Evolutionary conservation across 1,284 basidiomycete species (phyloP).

Genomic region (Boletus albobrunnescens): DNA sequence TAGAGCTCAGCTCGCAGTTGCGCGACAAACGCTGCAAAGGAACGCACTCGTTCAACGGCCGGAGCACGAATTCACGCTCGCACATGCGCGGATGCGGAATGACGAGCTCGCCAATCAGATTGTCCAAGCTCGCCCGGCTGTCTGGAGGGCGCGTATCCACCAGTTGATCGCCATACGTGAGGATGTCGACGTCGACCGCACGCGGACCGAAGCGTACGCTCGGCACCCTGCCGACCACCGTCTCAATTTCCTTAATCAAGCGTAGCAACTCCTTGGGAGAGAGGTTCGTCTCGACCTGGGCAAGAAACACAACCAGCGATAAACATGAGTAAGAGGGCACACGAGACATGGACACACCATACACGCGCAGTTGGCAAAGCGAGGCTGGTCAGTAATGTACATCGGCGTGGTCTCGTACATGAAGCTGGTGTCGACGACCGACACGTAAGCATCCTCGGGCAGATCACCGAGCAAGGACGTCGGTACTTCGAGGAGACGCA

Average conservation of each 20-base stretch:
- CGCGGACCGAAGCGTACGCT: conserved; percentile 44
- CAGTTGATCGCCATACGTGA: conserved; percentile 69
- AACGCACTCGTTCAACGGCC: conserved; percentile 82
- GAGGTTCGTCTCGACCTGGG: conserved; percentile 55
- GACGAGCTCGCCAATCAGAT: conserved; percentile 62
- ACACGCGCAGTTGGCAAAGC: conserved; percentile 90
- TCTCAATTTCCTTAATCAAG: conserved; percentile 76
- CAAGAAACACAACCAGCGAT: conserved; percentile 17
- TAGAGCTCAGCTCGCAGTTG: not conserved
- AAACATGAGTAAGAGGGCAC: not conserved
- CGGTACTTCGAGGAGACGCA: conserved; percentile 23
- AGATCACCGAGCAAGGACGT: conserved; percentile 21
- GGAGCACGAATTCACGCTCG: conserved; percentile 91
- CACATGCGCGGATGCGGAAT: conserved; percentile 73
- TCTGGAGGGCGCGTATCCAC: conserved; percentile 55
- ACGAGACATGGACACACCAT: conserved; percentile 46
- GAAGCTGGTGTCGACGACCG: conserved; percentile 79
- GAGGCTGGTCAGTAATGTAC: conserved; percentile 90
- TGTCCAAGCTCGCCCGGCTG: conserved; percentile 41
- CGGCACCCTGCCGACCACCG: conserved; percentile 74
- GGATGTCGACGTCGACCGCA: conserved; percentile 86
- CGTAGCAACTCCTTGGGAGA: conserved; percentile 59
- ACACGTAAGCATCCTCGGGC: conserved; percentile 31
- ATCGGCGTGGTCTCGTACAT: conserved; percentile 94
- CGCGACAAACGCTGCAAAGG: not conserved